These are phyloP conservation scores for Hyphodiscus hymeniophilus DNA, from an alignment of 495 filamentous ascomycete species.

Conservation along the genomic window DNA sequence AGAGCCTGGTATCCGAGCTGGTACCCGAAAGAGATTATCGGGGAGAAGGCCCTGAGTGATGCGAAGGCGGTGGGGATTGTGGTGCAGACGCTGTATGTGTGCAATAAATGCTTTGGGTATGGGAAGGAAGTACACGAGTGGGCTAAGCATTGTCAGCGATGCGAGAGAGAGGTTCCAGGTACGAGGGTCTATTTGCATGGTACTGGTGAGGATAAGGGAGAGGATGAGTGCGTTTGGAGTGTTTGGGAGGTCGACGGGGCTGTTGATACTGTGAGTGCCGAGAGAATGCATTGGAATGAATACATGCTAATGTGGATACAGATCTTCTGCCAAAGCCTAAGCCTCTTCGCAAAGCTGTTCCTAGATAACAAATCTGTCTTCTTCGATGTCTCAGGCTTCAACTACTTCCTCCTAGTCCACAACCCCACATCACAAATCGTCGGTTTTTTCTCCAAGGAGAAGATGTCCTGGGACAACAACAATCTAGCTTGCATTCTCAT, in stretches of 20 bases:
- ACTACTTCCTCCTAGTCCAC: slow-evolving; percentile 83
- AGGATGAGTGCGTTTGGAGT: slow-evolving; percentile 46
- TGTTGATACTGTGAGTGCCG: slow-evolving; percentile 54
- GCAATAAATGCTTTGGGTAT: slow-evolving; percentile 91
- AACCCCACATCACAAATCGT: slow-evolving; percentile 50
- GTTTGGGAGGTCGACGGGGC: slow-evolving; percentile 92
- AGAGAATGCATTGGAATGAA: slow-evolving; percentile 9
- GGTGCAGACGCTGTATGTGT: slow-evolving; percentile 67
- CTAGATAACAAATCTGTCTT: slow-evolving; percentile 98
- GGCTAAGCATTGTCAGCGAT: slow-evolving; percentile 35
- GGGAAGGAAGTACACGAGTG: slow-evolving; percentile 59
- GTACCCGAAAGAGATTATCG: slow-evolving; percentile 70
- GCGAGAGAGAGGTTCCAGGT: slow-evolving; percentile 34
- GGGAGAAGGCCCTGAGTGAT: slow-evolving; percentile 35
- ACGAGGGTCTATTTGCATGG: slow-evolving; percentile 42
- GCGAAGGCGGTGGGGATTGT: slow-evolving; percentile 26
- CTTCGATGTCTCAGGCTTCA: slow-evolving; percentile 90
- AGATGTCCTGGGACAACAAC: slow-evolving; percentile 97
- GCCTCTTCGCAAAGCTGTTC: slow-evolving; percentile 95
- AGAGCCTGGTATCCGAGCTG: slow-evolving; percentile 69
- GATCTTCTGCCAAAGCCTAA: slow-evolving; percentile 92
- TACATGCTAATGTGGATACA: slow-evolving; percentile 27
- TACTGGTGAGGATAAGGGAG: slow-evolving; percentile 50
- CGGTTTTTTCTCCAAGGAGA: slow-evolving; percentile 98
- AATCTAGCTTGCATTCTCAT: slow-evolving; percentile 95